These are phyloP conservation scores for Chlorella sorokiniana DNA, from an alignment of 139 green algal species.

Conservation along the genomic window DNA sequence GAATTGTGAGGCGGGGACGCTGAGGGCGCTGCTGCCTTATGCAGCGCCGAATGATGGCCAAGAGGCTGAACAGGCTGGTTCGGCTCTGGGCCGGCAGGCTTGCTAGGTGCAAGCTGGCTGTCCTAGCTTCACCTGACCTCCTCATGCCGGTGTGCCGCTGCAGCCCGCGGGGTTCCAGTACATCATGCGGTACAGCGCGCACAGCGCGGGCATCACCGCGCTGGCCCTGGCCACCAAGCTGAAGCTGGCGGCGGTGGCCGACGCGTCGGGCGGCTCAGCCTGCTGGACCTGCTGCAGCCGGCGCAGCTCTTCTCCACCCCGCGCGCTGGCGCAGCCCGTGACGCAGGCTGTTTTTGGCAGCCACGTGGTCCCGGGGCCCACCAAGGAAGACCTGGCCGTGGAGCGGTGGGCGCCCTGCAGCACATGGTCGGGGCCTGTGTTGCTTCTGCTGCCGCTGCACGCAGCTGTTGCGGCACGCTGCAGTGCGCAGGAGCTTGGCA, in stretches of 20 bases:
- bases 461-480: background rate
- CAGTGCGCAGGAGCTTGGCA: too few relatives aligned
- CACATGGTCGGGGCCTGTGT: too few relatives aligned
- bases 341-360: slow-evolving; percentile 26
- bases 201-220: slow-evolving; percentile 33
- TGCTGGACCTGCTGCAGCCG: slow-evolving; percentile 47
- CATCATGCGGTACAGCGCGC: slow-evolving; percentile 45
- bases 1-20: too few relatives aligned
- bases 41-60: too few relatives aligned
- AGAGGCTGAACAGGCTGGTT: background rate
- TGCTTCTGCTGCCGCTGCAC: background rate
- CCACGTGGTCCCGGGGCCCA: slow-evolving; percentile 14
- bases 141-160: too few relatives aligned
- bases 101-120: background rate
- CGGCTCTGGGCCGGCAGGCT: too few relatives aligned
- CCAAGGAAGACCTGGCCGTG: slow-evolving; percentile 8
- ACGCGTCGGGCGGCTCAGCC: slow-evolving; percentile 36
- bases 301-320: slow-evolving; percentile 21
- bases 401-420: slow-evolving; percentile 16
- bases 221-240: slow-evolving; percentile 34
- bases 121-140: background rate
- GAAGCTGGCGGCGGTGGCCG: slow-evolving; percentile 45
- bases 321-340: slow-evolving; percentile 25
- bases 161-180: slow-evolving; percentile 60
- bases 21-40: too few relatives aligned